A percentile compares a stretch with the other conserved stretches of the same genome.
Evolutionary conservation across 1,284 basidiomycete genomes (phyloP).

Genomic region (Cryptococcus deneoformans): DNA sequence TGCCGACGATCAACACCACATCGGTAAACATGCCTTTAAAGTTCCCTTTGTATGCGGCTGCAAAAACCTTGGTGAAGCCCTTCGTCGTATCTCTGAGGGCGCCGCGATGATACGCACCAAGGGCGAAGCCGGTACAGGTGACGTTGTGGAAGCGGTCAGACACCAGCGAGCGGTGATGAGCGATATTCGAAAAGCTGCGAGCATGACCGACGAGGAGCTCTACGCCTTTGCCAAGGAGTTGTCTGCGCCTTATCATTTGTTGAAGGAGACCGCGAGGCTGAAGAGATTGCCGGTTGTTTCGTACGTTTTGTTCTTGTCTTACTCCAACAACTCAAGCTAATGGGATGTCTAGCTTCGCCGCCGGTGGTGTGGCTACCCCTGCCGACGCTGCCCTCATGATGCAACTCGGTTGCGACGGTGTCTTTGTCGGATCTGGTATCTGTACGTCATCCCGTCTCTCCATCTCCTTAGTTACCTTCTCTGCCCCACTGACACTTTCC

Average conservation of each 20-base stretch:
- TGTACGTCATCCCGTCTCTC: conserved; percentile 56
- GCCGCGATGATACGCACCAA: conserved; percentile 95
- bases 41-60: conserved; percentile 63
- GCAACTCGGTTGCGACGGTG: conserved; percentile 98
- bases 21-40: conserved; percentile 86
- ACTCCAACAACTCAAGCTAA: background rate
- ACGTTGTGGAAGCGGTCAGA: conserved; percentile 95
- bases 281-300: conserved; percentile 86
- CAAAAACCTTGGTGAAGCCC: conserved; percentile 71
- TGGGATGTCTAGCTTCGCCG: conserved; percentile 67
- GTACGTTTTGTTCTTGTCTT: conserved; percentile 16
- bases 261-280: conserved; percentile 92
- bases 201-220: conserved; percentile 93
- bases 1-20: conserved; percentile 79
- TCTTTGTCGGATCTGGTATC: conserved; percentile 92
- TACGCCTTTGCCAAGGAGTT: conserved; percentile 91
- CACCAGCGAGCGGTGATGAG: conserved; percentile 81
- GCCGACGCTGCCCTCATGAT: conserved; percentile 98
- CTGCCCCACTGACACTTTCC: background rate
- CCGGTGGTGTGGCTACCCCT: conserved; percentile 94
- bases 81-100: conserved; percentile 95
- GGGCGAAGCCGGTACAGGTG: conserved; percentile 96
- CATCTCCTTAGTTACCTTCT: background rate
- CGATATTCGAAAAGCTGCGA: conserved; percentile 80
- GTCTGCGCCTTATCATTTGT: conserved; percentile 91